Evolutionary conservation across 2,329 filamentous ascomycete genomes (phyloP), one percentile per base, ranked within the genome.

Genomic region (Verticillium klebahnii): DNA sequence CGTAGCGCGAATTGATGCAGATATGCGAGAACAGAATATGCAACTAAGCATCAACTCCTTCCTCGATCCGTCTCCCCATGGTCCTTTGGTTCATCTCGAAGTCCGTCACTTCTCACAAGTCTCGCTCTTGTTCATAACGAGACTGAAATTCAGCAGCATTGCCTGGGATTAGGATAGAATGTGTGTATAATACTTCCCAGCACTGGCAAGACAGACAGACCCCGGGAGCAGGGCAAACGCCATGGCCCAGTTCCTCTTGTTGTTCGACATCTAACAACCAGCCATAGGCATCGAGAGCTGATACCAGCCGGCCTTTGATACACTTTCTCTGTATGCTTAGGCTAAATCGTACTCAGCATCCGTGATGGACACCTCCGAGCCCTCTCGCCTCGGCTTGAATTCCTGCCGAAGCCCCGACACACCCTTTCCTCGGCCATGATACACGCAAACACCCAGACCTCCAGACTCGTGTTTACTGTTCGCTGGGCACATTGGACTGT

Each of bases 401-500:
- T 17, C 54, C 11, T 60, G 57, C 9, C 57, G 62, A 37, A 61
- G 56, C 17, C 36, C 8, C 7, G 60, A 64, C 14, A 40, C 25
- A 3, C 39, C 40, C 14, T 61, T 74, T 57, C 70, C 68, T 36
- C 80, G 72, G 2, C 80, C 80, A 58, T 82, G 80, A 64, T 81
- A 82, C 2, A 84, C 80, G 61, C 82, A 85, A 3, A 84, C 63
- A 0, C 79, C 81, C 6, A 73, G 77, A 5, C 81, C 80, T n/a
- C 77, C 74, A 15, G 76, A 76, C 59, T 68, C 68, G 60, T 82
- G 77, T 50, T 73, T 77, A 54, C 70, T 69, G 67, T 84, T 82
- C 9, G 80, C 71, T 2, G 82, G 82, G 60, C 82, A 85, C 72
- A 83, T 76, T 17, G 81, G 81, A 66, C 81, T 84, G 61, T 64